Conservation (phyloP, 331 rosid genomes). For the Cydonia oblonga region DNA sequence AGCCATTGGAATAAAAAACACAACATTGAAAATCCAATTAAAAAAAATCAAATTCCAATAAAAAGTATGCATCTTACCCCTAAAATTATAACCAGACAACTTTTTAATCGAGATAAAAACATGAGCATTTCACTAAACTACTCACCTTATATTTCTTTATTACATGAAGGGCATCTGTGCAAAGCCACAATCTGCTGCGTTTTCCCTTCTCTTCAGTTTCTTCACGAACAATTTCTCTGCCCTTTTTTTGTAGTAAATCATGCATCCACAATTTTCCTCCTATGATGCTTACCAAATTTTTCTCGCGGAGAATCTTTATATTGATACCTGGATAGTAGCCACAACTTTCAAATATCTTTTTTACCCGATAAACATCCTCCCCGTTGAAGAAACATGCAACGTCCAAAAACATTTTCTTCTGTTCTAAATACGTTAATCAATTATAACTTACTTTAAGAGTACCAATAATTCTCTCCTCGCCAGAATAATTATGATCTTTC, state of each 20-base stretch:
- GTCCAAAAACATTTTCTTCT: neutral
- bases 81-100: neutral
- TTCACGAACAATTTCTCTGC: neutral
- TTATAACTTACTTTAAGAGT: neutral
- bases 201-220: neutral
- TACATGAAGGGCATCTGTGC: neutral
- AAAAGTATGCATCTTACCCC: neutral
- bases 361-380: neutral
- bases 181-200: neutral
- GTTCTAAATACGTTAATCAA: neutral
- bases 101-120: neutral
- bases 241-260: neutral
- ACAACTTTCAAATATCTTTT: constrained; percentile 1
- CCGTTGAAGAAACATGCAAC: neutral
- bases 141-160: neutral
- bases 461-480: neutral
- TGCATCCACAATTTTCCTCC: constrained; percentile 1
- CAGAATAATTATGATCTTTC: neutral
- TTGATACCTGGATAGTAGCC: neutral
- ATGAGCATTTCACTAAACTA: neutral
- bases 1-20: neutral
- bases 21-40: neutral
- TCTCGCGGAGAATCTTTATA: neutral
- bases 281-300: neutral
- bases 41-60: too few species aligned